Conservation (phyloP, 2,329 filamentous ascomycete genomes). For the Fusarium mangiferae region DNA sequence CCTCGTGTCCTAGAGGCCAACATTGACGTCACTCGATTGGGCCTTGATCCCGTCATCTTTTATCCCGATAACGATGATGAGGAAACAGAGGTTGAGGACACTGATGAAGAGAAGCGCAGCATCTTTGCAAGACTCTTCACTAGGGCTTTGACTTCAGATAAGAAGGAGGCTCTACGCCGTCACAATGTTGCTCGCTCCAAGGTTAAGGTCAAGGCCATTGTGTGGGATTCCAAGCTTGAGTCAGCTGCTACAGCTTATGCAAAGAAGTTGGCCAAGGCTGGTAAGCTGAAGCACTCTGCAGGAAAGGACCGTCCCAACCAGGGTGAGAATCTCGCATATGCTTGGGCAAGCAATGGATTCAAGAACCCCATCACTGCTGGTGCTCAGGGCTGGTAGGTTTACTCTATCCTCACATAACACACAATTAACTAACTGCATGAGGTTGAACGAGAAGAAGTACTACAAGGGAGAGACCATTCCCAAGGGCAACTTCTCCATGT, state of each 20-base stretch:
- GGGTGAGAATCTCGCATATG: slow-evolving; percentile 40
- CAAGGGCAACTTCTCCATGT: slow-evolving; percentile 35
- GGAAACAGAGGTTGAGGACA: neutral
- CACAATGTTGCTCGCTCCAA: slow-evolving; percentile 35
- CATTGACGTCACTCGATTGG: neutral
- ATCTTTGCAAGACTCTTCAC: neutral
- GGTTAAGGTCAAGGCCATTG: slow-evolving; percentile 22
- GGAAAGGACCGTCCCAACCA: slow-evolving; percentile 16
- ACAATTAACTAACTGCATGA: neutral
- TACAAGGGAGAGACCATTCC: slow-evolving; percentile 38
- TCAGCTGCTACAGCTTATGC: slow-evolving; percentile 26
- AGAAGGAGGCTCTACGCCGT: slow-evolving; percentile 17
- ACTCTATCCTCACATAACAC: accelerated
- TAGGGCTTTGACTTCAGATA: slow-evolving; percentile 27
- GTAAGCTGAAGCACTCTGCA: slow-evolving; percentile 27
- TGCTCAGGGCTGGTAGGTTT: slow-evolving; percentile 30
- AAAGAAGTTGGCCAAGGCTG: slow-evolving; percentile 24
- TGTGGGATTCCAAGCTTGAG: slow-evolving; percentile 30
- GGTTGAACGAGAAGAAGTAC: slow-evolving; percentile 31
- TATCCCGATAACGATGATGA: neutral
- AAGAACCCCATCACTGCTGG: slow-evolving; percentile 26
- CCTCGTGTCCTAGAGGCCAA: neutral
- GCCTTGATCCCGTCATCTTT: neutral
- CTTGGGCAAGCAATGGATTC: slow-evolving; percentile 14
- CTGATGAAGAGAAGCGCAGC: neutral